Evolutionary conservation across 495 filamentous ascomycete genomes (phyloP).

Genomic region (Penicillium bialowiezense): DNA sequence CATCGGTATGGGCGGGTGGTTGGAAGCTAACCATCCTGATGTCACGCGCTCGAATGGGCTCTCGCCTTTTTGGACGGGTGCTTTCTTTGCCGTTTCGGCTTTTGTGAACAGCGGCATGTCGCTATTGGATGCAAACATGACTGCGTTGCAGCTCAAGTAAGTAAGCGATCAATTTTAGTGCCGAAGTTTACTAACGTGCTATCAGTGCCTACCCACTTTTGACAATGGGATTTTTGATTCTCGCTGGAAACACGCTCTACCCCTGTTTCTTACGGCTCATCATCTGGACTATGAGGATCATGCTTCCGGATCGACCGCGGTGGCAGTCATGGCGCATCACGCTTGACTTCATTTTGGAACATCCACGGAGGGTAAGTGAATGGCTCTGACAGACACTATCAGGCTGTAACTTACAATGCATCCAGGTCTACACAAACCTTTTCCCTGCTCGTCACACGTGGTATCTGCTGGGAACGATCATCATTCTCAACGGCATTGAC

Average conservation of each 20-base stretch:
- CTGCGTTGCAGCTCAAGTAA: slow-evolving; percentile 39
- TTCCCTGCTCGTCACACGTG: slow-evolving; percentile 76
- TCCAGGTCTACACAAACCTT: slow-evolving; percentile 68
- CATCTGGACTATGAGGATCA: slow-evolving; percentile 58
- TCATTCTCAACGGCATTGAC: slow-evolving; percentile 75
- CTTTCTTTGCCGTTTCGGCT: slow-evolving; percentile 57
- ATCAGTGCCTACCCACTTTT: slow-evolving; percentile 62
- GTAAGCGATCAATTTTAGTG: background rate
- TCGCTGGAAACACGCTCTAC: slow-evolving; percentile 81
- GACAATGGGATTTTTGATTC: slow-evolving; percentile 71
- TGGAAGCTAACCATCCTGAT: slow-evolving; percentile 57
- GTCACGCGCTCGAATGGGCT: slow-evolving; percentile 64
- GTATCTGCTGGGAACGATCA: slow-evolving; percentile 71
- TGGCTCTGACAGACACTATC: background rate
- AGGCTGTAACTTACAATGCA: background rate
- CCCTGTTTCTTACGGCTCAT: slow-evolving; percentile 78
- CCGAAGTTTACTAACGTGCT: slow-evolving; percentile 9
- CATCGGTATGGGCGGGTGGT: slow-evolving; percentile 70
- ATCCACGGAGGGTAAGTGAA: slow-evolving; percentile 61
- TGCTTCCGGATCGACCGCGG: slow-evolving; percentile 39
- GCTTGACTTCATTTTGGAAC: slow-evolving; percentile 74
- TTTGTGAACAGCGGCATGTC: slow-evolving; percentile 91
- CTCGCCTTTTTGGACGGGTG: slow-evolving; percentile 56
- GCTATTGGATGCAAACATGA: slow-evolving; percentile 79
- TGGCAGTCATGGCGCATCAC: slow-evolving; percentile 59